Conservation (phyloP, 176 grass and related monocot genomes). For the Paspalum notatum region DNA sequence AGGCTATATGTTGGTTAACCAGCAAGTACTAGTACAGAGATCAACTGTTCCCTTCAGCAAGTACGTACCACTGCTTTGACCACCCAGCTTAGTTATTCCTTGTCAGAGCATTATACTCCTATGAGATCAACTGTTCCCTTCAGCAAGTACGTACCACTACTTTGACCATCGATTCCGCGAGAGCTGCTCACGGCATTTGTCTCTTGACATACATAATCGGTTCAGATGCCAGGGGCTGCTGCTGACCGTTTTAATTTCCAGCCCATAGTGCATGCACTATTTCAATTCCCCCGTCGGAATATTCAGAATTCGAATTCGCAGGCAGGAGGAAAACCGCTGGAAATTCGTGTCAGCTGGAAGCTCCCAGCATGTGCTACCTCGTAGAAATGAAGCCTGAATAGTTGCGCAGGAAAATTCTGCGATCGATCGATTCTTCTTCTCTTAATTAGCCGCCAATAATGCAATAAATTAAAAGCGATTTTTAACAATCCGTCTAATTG, state of each 20-base stretch:
- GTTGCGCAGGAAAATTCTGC: constrained; percentile 9
- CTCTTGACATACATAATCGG: background rate
- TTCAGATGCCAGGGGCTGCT: background rate
- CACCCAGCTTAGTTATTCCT: background rate
- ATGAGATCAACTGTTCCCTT: too few relatives aligned
- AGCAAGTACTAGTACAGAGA: background rate
- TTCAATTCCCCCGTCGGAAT: background rate
- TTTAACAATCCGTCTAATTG: background rate
- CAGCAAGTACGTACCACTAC: too few relatives aligned
- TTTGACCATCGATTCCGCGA: constrained; percentile 23
- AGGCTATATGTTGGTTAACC: background rate
- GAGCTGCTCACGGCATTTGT: background rate
- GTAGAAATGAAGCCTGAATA: background rate
- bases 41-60: background rate
- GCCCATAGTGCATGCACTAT: background rate
- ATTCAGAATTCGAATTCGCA: constrained; percentile 1
- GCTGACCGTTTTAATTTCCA: too few relatives aligned
- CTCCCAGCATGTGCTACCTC: background rate
- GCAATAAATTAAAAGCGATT: background rate
- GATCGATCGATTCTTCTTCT: background rate
- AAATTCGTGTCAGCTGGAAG: constrained; percentile 5
- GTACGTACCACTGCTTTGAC: too few relatives aligned
- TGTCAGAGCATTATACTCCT: background rate
- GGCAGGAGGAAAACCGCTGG: background rate
- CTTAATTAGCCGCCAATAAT: background rate